Percentiles rank a stretch among this genome's conserved stretches.
Conservation (phyloP, 345 rosid genomes). For the Syzygium aqueum region DNA sequence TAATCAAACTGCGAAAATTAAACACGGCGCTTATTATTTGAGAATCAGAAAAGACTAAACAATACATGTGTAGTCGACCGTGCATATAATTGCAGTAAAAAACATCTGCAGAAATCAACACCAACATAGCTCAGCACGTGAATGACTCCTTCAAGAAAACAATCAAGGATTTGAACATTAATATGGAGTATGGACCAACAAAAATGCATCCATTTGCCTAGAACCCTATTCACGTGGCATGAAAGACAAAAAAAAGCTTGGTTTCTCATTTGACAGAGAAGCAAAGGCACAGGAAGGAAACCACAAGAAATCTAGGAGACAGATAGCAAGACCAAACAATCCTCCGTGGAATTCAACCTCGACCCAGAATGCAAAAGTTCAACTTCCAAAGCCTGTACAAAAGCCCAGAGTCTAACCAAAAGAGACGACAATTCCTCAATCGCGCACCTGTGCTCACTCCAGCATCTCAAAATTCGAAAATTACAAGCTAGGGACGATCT, state of each 20-base stretch:
- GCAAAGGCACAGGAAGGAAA: neutral
- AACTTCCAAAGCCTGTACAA: neutral
- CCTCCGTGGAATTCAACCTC: neutral
- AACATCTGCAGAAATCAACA: neutral
- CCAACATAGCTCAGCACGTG: neutral
- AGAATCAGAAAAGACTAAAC: neutral
- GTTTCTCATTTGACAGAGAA: neutral
- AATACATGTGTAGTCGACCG: neutral
- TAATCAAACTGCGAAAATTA: neutral
- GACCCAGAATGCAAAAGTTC: neutral
- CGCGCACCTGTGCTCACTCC: neutral
- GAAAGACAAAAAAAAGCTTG: neutral
- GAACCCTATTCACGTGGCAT: neutral
- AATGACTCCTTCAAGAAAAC: neutral
- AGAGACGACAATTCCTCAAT: neutral
- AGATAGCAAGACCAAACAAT: neutral
- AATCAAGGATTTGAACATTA: neutral
- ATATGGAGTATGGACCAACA: neutral
- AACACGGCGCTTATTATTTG: slow-evolving; percentile 1
- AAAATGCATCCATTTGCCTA: neutral
- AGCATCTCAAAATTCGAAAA: neutral
- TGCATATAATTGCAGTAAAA: neutral
- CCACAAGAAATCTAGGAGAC: neutral
- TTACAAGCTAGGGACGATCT: neutral
- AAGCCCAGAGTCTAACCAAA: neutral